Evolutionary conservation across 495 filamentous ascomycete species (phyloP), one percentile per base, ranked within the genome.

Genomic region (Cercophora sp.): DNA sequence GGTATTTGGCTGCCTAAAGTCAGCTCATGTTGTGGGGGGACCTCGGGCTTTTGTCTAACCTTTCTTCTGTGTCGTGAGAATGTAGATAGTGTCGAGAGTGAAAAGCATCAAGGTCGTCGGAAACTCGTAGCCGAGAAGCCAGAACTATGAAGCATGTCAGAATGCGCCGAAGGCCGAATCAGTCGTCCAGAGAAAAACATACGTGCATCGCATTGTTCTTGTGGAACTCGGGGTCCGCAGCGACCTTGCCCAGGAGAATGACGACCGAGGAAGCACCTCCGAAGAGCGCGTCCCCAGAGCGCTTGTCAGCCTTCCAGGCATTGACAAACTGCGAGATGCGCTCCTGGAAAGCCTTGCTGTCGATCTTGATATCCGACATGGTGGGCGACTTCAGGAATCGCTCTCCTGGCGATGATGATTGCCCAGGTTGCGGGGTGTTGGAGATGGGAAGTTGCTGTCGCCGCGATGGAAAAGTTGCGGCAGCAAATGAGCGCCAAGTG

Each of bases 121-220:
- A 61, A 99, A 99, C 65, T 99, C 93, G 77, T 97, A 99, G 57
- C 93, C 93, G 52, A 99, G 80, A 42, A 99, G 79, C 93, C 93
- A 99, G 73, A 96, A 96, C 90, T 98, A 72, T 34, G 61, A 45
- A 56, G 10, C 20, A 15, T 50, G 34, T 63, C 51, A 26, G 56
- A 60, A 48, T 58, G 54, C 36, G 48, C 34, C 23, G 18, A 16
- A 8, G 8, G 18, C 31, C 19, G n/a, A 1, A 22, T 25, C 11
- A 8, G 8, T 9, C 20, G 15, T 25, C n/a, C n/a, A n/a, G n/a
- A n/a, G n/a, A 37, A 52, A 29, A 47, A 79, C 85, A 45, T 83
- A 96, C 91, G 72, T 96, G 91, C 71, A 96, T 85, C 26, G 93
- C 89, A 70, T 96, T 94, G 59, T 88, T 92, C 76, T 99, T 99